Base-by-base conservation (phyloP, 768 basidiomycete genomes). In the Megacollybia marginata region DNA sequence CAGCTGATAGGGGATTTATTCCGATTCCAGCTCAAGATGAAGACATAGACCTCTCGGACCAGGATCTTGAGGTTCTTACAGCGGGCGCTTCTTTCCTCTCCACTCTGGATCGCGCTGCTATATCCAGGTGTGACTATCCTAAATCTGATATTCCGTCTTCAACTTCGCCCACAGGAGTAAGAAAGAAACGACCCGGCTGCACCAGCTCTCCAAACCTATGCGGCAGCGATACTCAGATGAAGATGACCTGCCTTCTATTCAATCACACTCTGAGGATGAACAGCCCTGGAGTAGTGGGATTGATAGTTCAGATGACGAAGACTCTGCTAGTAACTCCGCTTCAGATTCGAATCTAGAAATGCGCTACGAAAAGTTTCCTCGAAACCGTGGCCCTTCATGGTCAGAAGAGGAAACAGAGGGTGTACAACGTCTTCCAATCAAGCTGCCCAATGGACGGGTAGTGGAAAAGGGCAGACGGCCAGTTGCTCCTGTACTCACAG, bases 391-490 rank as follows among this genome's bases (percentile, higher is more conserved):
- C 16, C 58, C 61, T n/a, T 68, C 70, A 10, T 72, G 73, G 68
- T 71, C 78, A 46, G 57, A 67, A 19, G 68, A 76, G 44, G 67
- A 76, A 52, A 72, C 71, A 34, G 70, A 73, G 51, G 74, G 72
- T 43, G 72, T 86, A 44, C 71, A 76, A 46, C 73, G 85, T 13
- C 70, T 95, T 31, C 91, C 94, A 9, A 93, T 95, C 59, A 97
- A 96, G 65, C 73, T 95, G 2, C 73, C 83, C 2, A 76, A 88
- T 54, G 94, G 94, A 1, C 79, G 78, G 52, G 76, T 97, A 54
- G 79, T 84, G 60, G 67, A 79, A 50, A 80, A 76, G 20, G 76
- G 74, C 42, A 69, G 59, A 40, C 74, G 70, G 54, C 47, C 55
- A 65, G 64, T 53, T 58, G 57, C 46, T 50, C 48, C 50, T n/a